These are phyloP conservation scores for Fusarium subglutinans DNA, from an alignment of 2,329 filamentous ascomycete genomes.

Conservation along the genomic window DNA sequence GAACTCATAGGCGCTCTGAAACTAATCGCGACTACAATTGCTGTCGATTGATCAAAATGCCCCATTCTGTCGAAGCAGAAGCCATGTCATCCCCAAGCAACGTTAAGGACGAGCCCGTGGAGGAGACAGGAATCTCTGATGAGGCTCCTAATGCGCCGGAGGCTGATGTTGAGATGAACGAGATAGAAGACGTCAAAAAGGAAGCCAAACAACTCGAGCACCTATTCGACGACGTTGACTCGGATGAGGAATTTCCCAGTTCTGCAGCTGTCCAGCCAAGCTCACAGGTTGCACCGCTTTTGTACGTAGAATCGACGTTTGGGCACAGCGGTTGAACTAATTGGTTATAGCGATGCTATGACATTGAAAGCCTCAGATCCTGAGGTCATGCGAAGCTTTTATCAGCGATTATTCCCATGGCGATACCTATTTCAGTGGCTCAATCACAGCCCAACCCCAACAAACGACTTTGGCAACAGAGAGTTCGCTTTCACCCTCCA, in stretches of 20 bases:
- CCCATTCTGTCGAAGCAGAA: slow-evolving; percentile 33
- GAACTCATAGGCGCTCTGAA: not conserved
- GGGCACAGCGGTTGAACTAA: slow-evolving; percentile 9
- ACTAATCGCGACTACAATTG: not conserved
- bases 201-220: slow-evolving; percentile 65
- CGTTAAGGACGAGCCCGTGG: slow-evolving; percentile 42
- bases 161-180: slow-evolving; percentile 35
- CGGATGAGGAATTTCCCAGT: slow-evolving; percentile 69
- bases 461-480: slow-evolving; percentile 88
- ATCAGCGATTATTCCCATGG: slow-evolving; percentile 95
- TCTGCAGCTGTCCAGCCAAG: slow-evolving; percentile 53
- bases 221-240: slow-evolving; percentile 66
- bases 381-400: slow-evolving; percentile 91
- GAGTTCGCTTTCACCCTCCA: slow-evolving; percentile 97
- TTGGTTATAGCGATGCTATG: slow-evolving; percentile 44
- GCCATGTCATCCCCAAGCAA: slow-evolving; percentile 40
- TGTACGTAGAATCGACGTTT: slow-evolving; percentile 49
- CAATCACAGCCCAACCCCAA: slow-evolving; percentile 88
- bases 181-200: slow-evolving; percentile 48
- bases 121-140: slow-evolving; percentile 35
- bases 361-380: slow-evolving; percentile 71
- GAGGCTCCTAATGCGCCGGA: slow-evolving; percentile 21
- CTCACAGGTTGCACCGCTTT: slow-evolving; percentile 58
- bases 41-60: slow-evolving; percentile 18
- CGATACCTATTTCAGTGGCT: slow-evolving; percentile 96